Conservation (phyloP, 768 basidiomycete genomes). For the Psilocybe subaeruginosa region DNA sequence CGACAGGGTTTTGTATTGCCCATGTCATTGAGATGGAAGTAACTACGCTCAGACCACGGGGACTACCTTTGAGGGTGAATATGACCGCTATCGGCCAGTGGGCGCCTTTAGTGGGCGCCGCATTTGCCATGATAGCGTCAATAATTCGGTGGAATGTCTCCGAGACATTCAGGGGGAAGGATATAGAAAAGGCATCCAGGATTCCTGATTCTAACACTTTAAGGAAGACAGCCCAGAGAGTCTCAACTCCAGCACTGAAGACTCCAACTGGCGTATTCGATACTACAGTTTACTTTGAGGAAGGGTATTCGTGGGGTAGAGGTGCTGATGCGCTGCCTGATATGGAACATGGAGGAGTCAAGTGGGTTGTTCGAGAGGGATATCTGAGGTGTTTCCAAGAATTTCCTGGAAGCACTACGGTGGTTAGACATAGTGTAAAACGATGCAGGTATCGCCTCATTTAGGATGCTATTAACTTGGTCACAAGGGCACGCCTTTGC, state of each 20-base stretch:
- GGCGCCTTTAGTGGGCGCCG: constrained; percentile 10
- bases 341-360: constrained; percentile 7
- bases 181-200: background rate
- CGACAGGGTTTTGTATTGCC: constrained; percentile 4
- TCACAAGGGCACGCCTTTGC: too few species aligned
- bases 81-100: constrained; percentile 16
- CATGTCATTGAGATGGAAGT: constrained; percentile 9
- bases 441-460: too few species aligned
- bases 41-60: constrained; percentile 3
- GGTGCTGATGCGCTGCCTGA: constrained; percentile 9
- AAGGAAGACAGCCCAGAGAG: too few species aligned
- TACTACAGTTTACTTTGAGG: constrained; percentile 4
- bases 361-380: background rate
- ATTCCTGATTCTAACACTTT: too few species aligned
- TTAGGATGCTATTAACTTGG: too few species aligned
- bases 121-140: constrained; percentile 10
- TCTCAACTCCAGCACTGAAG: background rate
- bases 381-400: background rate
- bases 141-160: constrained; percentile 7
- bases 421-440: too few species aligned
- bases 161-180: background rate
- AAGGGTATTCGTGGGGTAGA: constrained; percentile 8
- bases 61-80: constrained; percentile 12
- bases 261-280: background rate
- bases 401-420: too few species aligned